Evolutionary conservation across 768 basidiomycete genomes (phyloP), one percentile per base, ranked within the genome.

Genomic region (Rhizopogon vinicolor): DNA sequence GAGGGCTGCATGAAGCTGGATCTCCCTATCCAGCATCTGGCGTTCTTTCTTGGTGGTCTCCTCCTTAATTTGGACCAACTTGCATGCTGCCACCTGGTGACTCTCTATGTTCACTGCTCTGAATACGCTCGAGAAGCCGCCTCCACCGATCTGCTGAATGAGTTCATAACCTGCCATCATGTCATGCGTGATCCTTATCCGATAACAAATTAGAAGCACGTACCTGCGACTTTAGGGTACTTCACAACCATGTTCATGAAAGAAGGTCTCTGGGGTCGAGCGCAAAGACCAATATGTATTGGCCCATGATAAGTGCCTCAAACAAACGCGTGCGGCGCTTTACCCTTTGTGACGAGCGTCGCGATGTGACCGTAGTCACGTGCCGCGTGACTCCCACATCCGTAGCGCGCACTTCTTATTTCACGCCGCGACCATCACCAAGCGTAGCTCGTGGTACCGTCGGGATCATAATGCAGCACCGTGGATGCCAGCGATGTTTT

Each of bases 91-190:
- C 3, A 91, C 83, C 3, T 76, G 77, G 46, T 86, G 80, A 7
- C 80, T 75, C 13, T 77, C 69, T 52, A 86, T 63, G 71, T 96
- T 80, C 29, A 91, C 84, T 0, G 93, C 93, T 43, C 83, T 85
- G 65, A 84, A 96, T 9, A 97, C 94, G 48, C 93, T 87, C 44
- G 93, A 89, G 69, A 94, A 95, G 13, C 88, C 91, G 18, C 93
- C 93, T 2, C 91, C 90, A 7, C 93, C 93, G 42, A 95, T 87
- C 68, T 87, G 81, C 58, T 88, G 76, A 3, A 88, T 72, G 13
- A 94, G 75, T 25, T 83, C 73, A 66, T 80, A 93, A 18, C 91
- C 91, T 87, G 54, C 35, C 19, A 53, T 7, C 4, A 25, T 35
- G 52, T 51, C 3, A 16, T 51, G 14, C 14, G n/a, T 18, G 31